These are phyloP conservation scores for Ulmus americana DNA, from an alignment of 331 rosid genomes.

Conservation along the genomic window DNA sequence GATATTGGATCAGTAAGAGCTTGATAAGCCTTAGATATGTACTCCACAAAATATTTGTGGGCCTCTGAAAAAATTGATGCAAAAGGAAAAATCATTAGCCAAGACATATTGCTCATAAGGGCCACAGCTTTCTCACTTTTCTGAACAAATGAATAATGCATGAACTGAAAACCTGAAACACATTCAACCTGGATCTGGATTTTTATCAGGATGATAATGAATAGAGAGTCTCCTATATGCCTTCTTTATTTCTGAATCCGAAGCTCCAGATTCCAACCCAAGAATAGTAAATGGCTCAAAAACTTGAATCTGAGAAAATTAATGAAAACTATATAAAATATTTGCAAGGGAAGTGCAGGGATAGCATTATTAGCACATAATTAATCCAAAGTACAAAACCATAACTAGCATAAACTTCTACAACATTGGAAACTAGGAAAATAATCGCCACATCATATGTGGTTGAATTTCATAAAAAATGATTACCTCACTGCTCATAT, in stretches of 20 bases:
- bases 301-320: slow-evolving; percentile 53
- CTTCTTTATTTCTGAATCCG: slow-evolving; percentile 77
- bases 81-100: slow-evolving; percentile 6
- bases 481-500: slow-evolving; percentile 77
- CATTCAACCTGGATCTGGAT: slow-evolving; percentile 91
- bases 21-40: slow-evolving; percentile 91
- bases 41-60: slow-evolving; percentile 76
- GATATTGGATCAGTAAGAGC: slow-evolving; percentile 84
- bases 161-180: slow-evolving; percentile 28
- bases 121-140: not conserved
- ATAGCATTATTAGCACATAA: no score
- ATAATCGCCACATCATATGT: not conserved
- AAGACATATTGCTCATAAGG: not conserved
- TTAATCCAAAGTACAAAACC: no score
- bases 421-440: not conserved
- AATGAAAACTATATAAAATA: not conserved
- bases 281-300: slow-evolving; percentile 87
- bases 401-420: not conserved
- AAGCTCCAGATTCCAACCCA: slow-evolving; percentile 71
- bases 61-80: slow-evolving; percentile 49
- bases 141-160: slow-evolving; percentile 12
- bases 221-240: slow-evolving; percentile 83
- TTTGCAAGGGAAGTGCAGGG: no score
- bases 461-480: slow-evolving; percentile 6
- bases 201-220: slow-evolving; percentile 94